Evolutionary conservation across 106 monocot genomes (phyloP).

Genomic region (Vanilla planifolia): DNA sequence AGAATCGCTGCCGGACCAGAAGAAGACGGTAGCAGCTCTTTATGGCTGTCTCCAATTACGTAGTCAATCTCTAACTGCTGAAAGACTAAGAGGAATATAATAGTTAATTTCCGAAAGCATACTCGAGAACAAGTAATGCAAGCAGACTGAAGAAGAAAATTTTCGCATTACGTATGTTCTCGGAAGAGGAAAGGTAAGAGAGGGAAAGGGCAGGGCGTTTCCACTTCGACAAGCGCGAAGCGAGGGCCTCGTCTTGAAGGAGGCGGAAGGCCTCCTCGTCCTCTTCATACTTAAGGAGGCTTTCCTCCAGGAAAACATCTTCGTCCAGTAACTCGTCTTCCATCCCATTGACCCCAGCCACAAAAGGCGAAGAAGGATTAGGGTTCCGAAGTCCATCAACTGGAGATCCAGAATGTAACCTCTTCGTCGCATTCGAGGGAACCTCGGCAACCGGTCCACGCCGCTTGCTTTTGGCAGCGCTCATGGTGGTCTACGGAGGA

Average conservation of each 20-base stretch:
- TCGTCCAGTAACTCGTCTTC: conserved; percentile 99
- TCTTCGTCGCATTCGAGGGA: conserved; percentile 36
- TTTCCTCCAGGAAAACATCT: conserved; percentile 90
- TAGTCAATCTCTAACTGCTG: conserved; percentile 99
- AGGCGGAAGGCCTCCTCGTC: conserved; percentile 75
- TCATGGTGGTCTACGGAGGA: conserved; percentile 31
- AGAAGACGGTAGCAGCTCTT: conserved; percentile 52
- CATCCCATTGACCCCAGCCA: conserved; percentile 6
- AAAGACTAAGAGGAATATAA: conserved; percentile 52
- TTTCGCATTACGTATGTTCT: conserved; percentile 41
- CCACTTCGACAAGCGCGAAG: conserved; percentile 76
- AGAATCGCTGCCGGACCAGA: conserved; percentile 88
- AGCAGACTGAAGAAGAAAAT: not conserved
- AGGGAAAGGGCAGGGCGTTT: conserved; percentile 64
- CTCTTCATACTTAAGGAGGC: conserved; percentile 52
- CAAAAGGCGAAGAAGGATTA: conserved; percentile 6
- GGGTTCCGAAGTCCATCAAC: conserved; percentile 4
- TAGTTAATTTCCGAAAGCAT: not conserved
- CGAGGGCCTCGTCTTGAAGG: conserved; percentile 57
- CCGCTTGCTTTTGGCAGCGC: conserved; percentile 25
- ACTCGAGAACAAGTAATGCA: not conserved
- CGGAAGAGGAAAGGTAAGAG: conserved; percentile 31
- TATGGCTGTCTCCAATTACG: conserved; percentile 77
- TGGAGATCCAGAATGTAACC: conserved; percentile 24
- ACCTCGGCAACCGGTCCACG: conserved; percentile 28